These are phyloP conservation scores for Smallanthus sonchifolius DNA, from an alignment of 129 eudicot species.

Conservation along the genomic window DNA sequence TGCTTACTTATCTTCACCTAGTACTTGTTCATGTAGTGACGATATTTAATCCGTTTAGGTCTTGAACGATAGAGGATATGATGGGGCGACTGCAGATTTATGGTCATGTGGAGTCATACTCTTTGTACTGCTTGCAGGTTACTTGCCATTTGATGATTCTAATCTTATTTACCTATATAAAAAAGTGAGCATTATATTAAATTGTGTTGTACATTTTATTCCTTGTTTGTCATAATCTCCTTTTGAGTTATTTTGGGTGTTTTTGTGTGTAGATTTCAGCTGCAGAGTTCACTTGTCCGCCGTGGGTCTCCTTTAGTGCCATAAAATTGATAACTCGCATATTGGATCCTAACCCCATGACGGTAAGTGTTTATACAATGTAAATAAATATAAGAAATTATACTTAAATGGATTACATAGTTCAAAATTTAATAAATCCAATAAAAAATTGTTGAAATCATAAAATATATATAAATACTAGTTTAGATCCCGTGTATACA, in stretches of 20 bases:
- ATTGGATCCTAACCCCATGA: constrained; percentile 86
- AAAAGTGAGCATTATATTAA: constrained; percentile 64
- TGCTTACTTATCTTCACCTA: neutral
- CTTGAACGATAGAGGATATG: constrained; percentile 85
- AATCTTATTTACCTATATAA: constrained; percentile 91
- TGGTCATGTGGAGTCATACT: constrained; percentile 99
- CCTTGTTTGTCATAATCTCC: neutral
- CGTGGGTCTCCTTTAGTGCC: constrained; percentile 90
- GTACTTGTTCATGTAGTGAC: neutral
- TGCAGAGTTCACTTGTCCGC: constrained; percentile 95
- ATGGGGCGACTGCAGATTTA: constrained; percentile 97
- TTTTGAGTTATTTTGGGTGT: constrained; percentile 3
- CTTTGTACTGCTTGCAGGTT: constrained; percentile 97
- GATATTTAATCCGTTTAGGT: constrained; percentile 37
- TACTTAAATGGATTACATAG: too few relatives aligned
- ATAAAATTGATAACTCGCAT: constrained; percentile 73
- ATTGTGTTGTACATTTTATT: neutral
- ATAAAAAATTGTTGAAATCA: too few relatives aligned
- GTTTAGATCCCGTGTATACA: too few relatives aligned
- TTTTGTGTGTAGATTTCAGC: constrained; percentile 58
- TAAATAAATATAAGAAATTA: too few relatives aligned
- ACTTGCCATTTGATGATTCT: constrained; percentile 99
- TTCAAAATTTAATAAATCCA: too few relatives aligned
- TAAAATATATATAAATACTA: too few relatives aligned
- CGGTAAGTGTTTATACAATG: constrained; percentile 41